Conservation (phyloP, 768 basidiomycete species). For the Panaeolus cyanescens region DNA sequence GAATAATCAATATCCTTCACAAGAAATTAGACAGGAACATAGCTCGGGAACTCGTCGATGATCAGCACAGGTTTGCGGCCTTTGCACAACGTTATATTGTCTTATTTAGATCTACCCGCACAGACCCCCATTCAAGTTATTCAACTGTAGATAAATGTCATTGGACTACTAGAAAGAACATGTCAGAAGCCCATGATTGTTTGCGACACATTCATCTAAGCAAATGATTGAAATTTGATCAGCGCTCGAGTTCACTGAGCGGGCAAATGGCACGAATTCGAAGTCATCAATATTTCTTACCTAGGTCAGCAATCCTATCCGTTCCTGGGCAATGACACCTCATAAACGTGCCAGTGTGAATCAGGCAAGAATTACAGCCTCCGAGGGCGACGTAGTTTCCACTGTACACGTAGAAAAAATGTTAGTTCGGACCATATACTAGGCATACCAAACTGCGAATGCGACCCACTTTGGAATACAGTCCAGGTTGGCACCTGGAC, state of each 20-base stretch:
- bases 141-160: too few relatives aligned
- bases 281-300: neutral
- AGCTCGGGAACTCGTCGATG: too few relatives aligned
- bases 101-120: too few relatives aligned
- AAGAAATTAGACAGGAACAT: too few relatives aligned
- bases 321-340: constrained; percentile 8
- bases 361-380: constrained; percentile 8
- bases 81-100: too few relatives aligned
- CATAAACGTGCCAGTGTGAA: constrained; percentile 8
- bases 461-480: constrained; percentile 7
- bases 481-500: neutral
- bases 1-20: too few relatives aligned
- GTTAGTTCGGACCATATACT: neutral
- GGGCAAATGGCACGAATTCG: too few relatives aligned
- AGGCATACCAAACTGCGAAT: neutral
- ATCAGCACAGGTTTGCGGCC: too few relatives aligned
- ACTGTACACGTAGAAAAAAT: neutral
- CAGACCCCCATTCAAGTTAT: too few relatives aligned
- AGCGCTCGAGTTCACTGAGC: too few relatives aligned
- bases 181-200: neutral
- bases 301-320: constrained; percentile 8
- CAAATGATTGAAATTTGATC: neutral
- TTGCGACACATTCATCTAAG: neutral
- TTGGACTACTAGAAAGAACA: neutral
- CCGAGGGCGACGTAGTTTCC: constrained; percentile 10